A percentile compares a stretch with the other conserved stretches of the same genome.
Conservation (phyloP, 2,329 filamentous ascomycete species). For the Colletotrichum tropicicola region DNA sequence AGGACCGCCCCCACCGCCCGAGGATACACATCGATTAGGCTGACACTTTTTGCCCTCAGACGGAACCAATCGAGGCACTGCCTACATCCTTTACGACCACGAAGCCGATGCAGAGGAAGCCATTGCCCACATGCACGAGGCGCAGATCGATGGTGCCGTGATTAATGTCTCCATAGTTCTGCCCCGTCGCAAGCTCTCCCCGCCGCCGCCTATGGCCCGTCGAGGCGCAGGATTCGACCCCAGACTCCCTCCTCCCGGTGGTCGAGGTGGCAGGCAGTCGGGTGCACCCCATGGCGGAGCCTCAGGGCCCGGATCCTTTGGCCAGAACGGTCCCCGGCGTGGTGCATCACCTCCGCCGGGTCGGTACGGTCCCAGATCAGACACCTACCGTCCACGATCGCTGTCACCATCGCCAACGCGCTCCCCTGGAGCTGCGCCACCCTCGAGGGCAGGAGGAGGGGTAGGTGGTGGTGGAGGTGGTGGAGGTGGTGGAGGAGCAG, state of each 20-base stretch:
- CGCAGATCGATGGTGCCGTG: constrained; percentile 84
- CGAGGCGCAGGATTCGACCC: constrained; percentile 69
- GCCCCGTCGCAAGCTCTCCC: constrained; percentile 83
- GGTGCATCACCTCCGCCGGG: constrained; percentile 46
- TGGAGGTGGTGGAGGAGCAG: too few relatives aligned
- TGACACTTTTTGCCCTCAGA: constrained; percentile 56
- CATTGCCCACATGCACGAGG: constrained; percentile 97
- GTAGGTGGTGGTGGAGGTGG: neutral
- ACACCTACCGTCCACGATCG: constrained; percentile 71
- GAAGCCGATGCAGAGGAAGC: constrained; percentile 85
- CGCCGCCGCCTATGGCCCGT: constrained; percentile 77
- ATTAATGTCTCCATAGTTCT: constrained; percentile 91
- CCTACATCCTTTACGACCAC: constrained; percentile 86
- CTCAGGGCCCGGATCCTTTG: constrained; percentile 41
- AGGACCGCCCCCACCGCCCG: neutral
- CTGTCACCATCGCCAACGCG: constrained; percentile 57
- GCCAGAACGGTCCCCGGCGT: constrained; percentile 46
- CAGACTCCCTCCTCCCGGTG: constrained; percentile 52
- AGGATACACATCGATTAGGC: neutral
- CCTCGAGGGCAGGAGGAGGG: constrained; percentile 39
- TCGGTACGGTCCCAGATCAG: constrained; percentile 54
- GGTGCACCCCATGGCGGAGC: constrained; percentile 41
- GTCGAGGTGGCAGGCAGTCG: constrained; percentile 31
- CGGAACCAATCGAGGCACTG: constrained; percentile 90
- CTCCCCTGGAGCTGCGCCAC: constrained; percentile 44